Base-by-base conservation (phyloP, 1,284 basidiomycete species). In the Sporisorium iseilematis-ciliati region DNA sequence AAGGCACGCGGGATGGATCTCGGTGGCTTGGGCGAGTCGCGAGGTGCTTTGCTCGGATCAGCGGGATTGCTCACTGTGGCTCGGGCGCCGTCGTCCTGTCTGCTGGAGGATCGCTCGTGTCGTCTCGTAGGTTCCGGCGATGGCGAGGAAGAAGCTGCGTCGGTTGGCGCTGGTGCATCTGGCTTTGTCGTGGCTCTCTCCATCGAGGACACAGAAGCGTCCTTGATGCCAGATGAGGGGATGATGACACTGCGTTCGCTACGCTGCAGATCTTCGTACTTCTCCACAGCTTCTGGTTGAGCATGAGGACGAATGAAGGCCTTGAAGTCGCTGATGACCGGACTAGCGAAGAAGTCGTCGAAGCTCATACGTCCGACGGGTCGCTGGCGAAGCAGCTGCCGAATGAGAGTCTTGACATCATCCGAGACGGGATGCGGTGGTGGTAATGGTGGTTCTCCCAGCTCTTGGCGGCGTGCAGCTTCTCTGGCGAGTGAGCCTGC, bases 361-460 rank as follows among this genome's bases (percentile, higher is more conserved):
- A 96, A 99, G 69, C 89, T 91, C 57, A 94, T 91, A 4, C 97
- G 89, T 83, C 97, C 92, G 0, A 89, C 89, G 0, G 96, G 94
- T 45, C 92, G 90, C 38, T 93, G 91, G 85, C 92, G 95, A 48
- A 99, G 88, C 48, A 99, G 87, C 21, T 88, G 86, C 4, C 94
- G 90, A 46, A 99, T 94, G 54, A 99, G 90, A 33, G 89, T 88
- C 87, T 99, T 98, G 85, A 99, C 89, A 81, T 97, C 96, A 1
- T 86, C 83, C 0, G 94, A 90, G 11, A 98, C 93, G 0, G 70
- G 65, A 59, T 83, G 80, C 7, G 83, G 75, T 8, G 77, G 75
- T n/a, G 74, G 75, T 16, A 78, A 60, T 3, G 80, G 80, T 18
- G 64, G 53, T 35, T 82, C 80, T 57, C 81, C 82, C 6, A 78